phyloP scores from a whole-genome alignment of 1,284 basidiomycete species.

The Farysia itapuensis region DNA sequence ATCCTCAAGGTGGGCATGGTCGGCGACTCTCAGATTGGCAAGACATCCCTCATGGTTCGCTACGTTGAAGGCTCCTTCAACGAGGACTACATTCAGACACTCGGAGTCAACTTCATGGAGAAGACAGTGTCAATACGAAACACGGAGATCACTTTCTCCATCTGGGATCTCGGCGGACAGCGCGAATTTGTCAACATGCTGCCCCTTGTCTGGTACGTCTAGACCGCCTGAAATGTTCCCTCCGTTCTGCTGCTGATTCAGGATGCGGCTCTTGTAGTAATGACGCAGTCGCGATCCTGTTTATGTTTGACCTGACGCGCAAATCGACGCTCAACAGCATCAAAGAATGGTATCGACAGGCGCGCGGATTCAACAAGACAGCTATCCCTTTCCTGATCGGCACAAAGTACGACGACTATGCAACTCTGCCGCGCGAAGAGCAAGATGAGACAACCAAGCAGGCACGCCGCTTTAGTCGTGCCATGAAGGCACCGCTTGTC shows the following conservation, averaged over 20 bases:
- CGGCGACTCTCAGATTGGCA: constrained; percentile 96
- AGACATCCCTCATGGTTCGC: constrained; percentile 97
- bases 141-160: constrained; percentile 97
- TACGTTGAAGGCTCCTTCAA: constrained; percentile 58
- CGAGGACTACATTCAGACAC: constrained; percentile 98
- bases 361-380: constrained; percentile 86
- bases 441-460: constrained; percentile 95
- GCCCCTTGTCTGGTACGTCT: constrained; percentile 75
- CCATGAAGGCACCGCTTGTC: constrained; percentile 97
- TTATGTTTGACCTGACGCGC: constrained; percentile 98
- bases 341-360: constrained; percentile 99
- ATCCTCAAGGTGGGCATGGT: constrained; percentile 99
- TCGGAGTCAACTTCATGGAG: constrained; percentile 96
- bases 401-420: constrained; percentile 96
- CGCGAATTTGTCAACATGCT: constrained; percentile 99
- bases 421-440: constrained; percentile 91
- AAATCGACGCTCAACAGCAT: constrained; percentile 96
- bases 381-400: constrained; percentile 69
- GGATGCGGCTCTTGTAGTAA: too few species aligned
- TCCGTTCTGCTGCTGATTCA: background rate
- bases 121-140: constrained; percentile 95
- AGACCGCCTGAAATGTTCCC: too few species aligned
- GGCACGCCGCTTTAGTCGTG: constrained; percentile 84
- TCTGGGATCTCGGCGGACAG: constrained; percentile 98
- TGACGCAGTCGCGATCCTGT: constrained; percentile 95